A percentile compares a stretch with the other conserved stretches of the same genome.
These are phyloP conservation scores for Lentinula novae-zelandiae DNA, from an alignment of 1,284 basidiomycete species.

Conservation along the genomic window DNA sequence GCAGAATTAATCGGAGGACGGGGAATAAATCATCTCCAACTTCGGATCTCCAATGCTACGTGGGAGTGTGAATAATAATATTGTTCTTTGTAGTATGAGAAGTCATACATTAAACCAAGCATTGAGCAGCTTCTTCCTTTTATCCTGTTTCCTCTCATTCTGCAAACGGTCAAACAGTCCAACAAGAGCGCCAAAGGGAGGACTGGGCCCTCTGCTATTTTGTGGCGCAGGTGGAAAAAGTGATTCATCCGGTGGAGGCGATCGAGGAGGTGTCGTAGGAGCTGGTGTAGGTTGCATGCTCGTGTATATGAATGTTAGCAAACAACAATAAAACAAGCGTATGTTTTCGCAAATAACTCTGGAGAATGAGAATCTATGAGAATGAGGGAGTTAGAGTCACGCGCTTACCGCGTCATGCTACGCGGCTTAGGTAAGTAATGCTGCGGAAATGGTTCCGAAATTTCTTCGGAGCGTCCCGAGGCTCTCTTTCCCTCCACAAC, in stretches of 20 bases:
- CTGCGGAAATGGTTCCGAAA: not conserved
- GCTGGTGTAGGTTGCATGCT: conserved; percentile 14
- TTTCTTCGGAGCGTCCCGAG: not conserved
- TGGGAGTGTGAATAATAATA: not conserved
- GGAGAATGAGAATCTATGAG: not conserved
- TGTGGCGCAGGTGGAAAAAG: conserved; percentile 49
- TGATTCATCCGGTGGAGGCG: conserved; percentile 22
- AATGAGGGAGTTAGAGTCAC: not conserved
- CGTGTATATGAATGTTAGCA: not conserved
- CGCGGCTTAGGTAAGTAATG: not conserved
- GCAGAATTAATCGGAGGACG: conserved; percentile 69
- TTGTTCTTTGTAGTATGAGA: not conserved
- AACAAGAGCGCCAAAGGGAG: conserved; percentile 63
- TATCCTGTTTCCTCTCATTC: conserved; percentile 66
- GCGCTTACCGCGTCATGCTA: not conserved
- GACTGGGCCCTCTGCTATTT: conserved; percentile 51
- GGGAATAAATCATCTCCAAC: conserved; percentile 74
- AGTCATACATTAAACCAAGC: conserved; percentile 68
- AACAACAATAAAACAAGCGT: not conserved
- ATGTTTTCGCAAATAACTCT: no score
- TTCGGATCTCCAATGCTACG: conserved; percentile 73
- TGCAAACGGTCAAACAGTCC: conserved; percentile 69
- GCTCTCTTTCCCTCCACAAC: conserved; percentile 1
- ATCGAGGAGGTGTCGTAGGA: conserved; percentile 23
- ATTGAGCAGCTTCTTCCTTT: conserved; percentile 55